Evolutionary conservation across 192 early-diverging fungal genomes (phyloP), one percentile per base, ranked within the genome.

Genomic region (Coemansia sp.): DNA sequence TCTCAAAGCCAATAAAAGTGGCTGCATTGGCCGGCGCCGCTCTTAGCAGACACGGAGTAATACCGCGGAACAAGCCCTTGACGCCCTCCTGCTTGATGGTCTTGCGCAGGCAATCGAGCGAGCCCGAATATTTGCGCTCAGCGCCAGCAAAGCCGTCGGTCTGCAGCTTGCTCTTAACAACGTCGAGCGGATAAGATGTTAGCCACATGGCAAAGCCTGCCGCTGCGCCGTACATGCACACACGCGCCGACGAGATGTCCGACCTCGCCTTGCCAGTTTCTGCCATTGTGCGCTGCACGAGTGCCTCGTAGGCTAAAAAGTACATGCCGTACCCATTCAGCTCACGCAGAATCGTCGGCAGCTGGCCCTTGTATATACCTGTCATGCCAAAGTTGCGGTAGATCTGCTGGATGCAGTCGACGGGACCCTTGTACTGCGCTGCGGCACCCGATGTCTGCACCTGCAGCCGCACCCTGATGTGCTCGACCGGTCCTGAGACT

Each of bases 131-230:
- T 64, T 87, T 84, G 60, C 86, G 84, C 10, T 82, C 82, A 5
- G 58, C 60, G 0, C 74, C 64, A 15, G 84, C 78, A 72, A 98
- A 92, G 2, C 84, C 86, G 70, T 98, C 94, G 4, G 93, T 96
- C 75, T 98, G 96, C 28, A 98, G 70, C 76, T 93, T 94, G 74
- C 90, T 92, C 79, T 98, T 98, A 76, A 98, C 85, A 42, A 89
- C 86, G 78, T 97, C 95, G 34, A 96, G 84, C 26, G 96, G 96
- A 74, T 95, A 98, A 10, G 93, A 85, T 6, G 87, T 85, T n/a
- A 86, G 58, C 90, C 89, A 92, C 72, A 93, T 86, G 37, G 87
- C 83, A 70, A 89, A 93, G 12, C 96, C 96, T 60, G 90, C 87
- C 8, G 79, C 62, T 14, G 92, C 93, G 63, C 96, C 96, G 73